These are phyloP conservation scores for Eleusine indica DNA, from an alignment of 176 grass and related monocot species.

Conservation along the genomic window DNA sequence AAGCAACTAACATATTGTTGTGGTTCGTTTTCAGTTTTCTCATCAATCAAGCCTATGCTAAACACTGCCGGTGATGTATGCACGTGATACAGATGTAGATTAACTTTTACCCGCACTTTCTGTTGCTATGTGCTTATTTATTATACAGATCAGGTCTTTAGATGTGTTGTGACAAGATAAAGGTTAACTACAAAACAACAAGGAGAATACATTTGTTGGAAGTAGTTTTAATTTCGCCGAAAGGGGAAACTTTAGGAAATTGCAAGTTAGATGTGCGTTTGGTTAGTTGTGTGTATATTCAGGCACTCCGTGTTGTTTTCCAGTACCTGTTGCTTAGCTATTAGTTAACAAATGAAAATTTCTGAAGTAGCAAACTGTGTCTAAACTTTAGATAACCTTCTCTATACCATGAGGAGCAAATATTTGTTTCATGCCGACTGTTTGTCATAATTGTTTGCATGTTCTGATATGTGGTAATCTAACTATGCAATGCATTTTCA, in stretches of 20 bases:
- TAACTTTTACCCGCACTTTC: background rate
- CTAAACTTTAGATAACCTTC: background rate
- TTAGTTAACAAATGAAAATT: background rate
- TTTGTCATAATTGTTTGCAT: background rate
- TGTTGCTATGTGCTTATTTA: background rate
- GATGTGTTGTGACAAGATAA: background rate
- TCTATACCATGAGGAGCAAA: background rate
- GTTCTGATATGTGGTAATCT: background rate
- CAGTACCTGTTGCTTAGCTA: background rate
- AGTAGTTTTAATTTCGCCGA: background rate
- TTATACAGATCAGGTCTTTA: background rate
- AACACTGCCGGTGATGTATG: background rate
- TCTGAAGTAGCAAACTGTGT: background rate
- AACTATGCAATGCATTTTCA: slow-evolving; percentile 11
- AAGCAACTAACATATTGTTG: slow-evolving; percentile 8
- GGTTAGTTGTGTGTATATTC: background rate
- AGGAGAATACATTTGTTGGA: background rate
- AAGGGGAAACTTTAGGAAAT: background rate
- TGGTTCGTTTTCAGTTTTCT: slow-evolving; percentile 7
- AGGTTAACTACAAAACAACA: background rate
- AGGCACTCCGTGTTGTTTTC: too few species aligned
- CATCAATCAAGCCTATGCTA: background rate
- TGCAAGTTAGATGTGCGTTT: background rate
- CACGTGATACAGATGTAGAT: background rate
- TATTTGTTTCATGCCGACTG: background rate